Evolutionary conservation across 805 yeast species (phyloP).

Genomic region (Blastobotrys parvus): DNA sequence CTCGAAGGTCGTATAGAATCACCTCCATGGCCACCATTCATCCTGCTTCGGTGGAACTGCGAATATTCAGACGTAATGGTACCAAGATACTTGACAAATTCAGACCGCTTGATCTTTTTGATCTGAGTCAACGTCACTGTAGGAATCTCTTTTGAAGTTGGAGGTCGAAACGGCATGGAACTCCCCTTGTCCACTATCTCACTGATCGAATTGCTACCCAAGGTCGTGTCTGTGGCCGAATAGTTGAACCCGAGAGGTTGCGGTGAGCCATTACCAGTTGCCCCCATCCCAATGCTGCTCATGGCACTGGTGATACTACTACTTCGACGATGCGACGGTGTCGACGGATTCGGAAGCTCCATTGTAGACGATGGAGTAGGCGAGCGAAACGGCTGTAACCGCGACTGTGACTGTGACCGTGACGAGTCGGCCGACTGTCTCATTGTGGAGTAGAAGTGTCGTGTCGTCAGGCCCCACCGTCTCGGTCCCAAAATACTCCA

Average conservation of each 20-base stretch:
- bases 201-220: slow-evolving; percentile 69
- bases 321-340: slow-evolving; percentile 4
- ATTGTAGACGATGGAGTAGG: background rate
- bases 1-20: slow-evolving; percentile 3
- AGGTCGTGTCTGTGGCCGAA: slow-evolving; percentile 39
- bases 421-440: background rate
- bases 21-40: background rate
- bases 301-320: slow-evolving; percentile 11
- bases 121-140: slow-evolving; percentile 58
- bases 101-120: slow-evolving; percentile 35
- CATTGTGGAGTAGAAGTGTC: background rate
- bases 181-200: slow-evolving; percentile 51
- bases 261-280: slow-evolving; percentile 3
- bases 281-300: slow-evolving; percentile 2
- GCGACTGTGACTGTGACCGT: too few relatives aligned
- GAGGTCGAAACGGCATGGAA: slow-evolving; percentile 30
- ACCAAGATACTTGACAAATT: slow-evolving; percentile 37
- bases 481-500: background rate
- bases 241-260: slow-evolving; percentile 32
- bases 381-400: too few relatives aligned
- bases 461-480: too few relatives aligned
- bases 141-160: slow-evolving; percentile 79
- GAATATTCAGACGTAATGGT: slow-evolving; percentile 39
- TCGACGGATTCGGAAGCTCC: background rate
- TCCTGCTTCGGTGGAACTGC: slow-evolving; percentile 12